Base-by-base conservation (phyloP, 2,329 filamentous ascomycete genomes). In the Pezicula neosporulosa region DNA sequence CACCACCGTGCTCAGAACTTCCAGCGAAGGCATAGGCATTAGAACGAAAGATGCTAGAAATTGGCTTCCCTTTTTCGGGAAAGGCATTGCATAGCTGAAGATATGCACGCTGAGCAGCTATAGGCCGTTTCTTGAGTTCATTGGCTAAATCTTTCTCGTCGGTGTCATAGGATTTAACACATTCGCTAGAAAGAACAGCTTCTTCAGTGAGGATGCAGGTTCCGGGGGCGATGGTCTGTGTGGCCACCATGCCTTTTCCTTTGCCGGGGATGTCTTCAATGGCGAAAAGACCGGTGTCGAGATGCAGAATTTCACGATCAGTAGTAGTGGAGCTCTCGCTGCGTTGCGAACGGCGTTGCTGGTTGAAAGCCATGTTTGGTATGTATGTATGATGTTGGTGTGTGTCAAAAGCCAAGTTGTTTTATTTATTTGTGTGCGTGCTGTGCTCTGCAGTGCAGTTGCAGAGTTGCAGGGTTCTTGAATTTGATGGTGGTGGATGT, bases 31-130 rank as follows among this genome's bases (percentile, higher is more conserved):
- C 63, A 41, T 65, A 63, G 1, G 55, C 58, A 50, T 65, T 66
- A 4, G 61, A 60, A 24, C 55, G 55, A 10, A 63, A 48, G 39
- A 63, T 65, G 19, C 59, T 61, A 13, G 49, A 54, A 7, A 65
- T 53, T 9, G 61, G 57, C 15, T 54, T 33, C 27, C 13, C 18
- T 4, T 62, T 57, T 15, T 50, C 41, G 1, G 59, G 57, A 38
- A 55, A 60, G 45, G 63, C 63, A 49, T 65, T 65, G 49, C 65
- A 56, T 3, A 66, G 49, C 10, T 56, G 56, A n/a, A 61, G 56
- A 38, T 59, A 65, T 3, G 55, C 53, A 15, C 63, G 56, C 46
- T 64, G 61, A 2, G 36, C 44, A 44, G 47, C 48, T 42, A 55
- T 54, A 16, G 53, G 44, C 37, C 56, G 44, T 44, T 51, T 30